phyloP scores from a whole-genome alignment of 129 eudicot species.

The Arctium minus region DNA sequence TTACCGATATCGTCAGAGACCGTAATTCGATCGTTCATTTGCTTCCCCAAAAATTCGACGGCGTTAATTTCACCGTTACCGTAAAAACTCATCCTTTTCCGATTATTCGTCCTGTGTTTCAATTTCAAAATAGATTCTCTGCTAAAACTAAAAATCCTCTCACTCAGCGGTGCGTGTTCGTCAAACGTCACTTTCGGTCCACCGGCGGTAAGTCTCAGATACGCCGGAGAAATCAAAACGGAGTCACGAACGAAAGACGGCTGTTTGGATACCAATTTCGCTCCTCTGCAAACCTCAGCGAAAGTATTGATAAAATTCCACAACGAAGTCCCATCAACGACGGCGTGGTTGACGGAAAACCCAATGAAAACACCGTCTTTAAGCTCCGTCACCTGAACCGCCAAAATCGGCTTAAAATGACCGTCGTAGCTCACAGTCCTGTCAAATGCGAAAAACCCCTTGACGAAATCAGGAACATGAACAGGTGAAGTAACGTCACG shows the following conservation, averaged over 20 bases:
- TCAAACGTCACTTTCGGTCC: slow-evolving; percentile 62
- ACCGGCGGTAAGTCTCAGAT: slow-evolving; percentile 46
- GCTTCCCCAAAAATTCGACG: slow-evolving; percentile 53
- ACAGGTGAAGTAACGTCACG: slow-evolving; percentile 29
- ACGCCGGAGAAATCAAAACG: slow-evolving; percentile 42
- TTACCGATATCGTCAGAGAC: slow-evolving; percentile 19
- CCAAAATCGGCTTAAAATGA: slow-evolving; percentile 51
- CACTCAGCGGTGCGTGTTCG: slow-evolving; percentile 47
- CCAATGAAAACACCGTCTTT: slow-evolving; percentile 65
- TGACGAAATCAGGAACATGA: slow-evolving; percentile 51
- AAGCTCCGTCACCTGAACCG: slow-evolving; percentile 65
- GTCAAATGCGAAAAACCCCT: slow-evolving; percentile 50
- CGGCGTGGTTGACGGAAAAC: slow-evolving; percentile 68
- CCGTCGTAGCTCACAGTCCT: slow-evolving; percentile 56
- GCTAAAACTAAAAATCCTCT: slow-evolving; percentile 70
- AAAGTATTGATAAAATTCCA: slow-evolving; percentile 76
- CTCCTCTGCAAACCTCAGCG: slow-evolving; percentile 57
- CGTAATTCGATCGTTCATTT: slow-evolving; percentile 39
- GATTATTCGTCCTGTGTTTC: slow-evolving; percentile 40
- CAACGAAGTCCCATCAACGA: slow-evolving; percentile 69
- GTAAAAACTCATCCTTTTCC: neutral
- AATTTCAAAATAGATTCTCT: slow-evolving; percentile 50
- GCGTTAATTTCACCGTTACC: slow-evolving; percentile 28
- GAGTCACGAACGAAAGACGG: slow-evolving; percentile 60
- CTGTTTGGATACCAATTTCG: slow-evolving; percentile 20